A percentile compares a stretch with the other conserved stretches of the same genome.
Evolutionary conservation across 1,284 basidiomycete species (phyloP).

Genomic region (Schizophyllum amplum): DNA sequence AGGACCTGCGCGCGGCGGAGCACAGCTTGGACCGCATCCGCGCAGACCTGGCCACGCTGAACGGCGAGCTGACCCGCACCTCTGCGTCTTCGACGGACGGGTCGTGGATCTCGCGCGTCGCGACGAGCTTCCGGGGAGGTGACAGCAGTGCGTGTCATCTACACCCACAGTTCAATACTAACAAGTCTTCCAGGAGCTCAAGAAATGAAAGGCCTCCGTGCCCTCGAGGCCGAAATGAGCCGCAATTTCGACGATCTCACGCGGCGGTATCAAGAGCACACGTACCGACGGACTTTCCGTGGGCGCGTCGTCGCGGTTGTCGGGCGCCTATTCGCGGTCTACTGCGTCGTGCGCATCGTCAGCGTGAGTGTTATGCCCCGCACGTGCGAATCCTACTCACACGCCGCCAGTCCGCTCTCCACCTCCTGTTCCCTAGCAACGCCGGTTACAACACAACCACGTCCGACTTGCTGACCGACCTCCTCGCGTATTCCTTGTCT

Average conservation of each 20-base stretch:
- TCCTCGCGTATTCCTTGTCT: slow-evolving; percentile 31
- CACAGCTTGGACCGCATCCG: slow-evolving; percentile 44
- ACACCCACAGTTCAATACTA: slow-evolving; percentile 2
- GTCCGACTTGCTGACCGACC: slow-evolving; percentile 53
- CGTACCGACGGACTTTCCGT: slow-evolving; percentile 45
- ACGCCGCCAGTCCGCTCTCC: slow-evolving; percentile 42
- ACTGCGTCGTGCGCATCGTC: slow-evolving; percentile 58
- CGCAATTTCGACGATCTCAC: slow-evolving; percentile 45
- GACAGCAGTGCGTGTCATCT: slow-evolving; percentile 30
- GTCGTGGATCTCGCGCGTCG: slow-evolving; percentile 41
- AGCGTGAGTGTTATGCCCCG: slow-evolving; percentile 40
- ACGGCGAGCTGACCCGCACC: not conserved
- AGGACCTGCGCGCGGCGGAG: slow-evolving; percentile 40
- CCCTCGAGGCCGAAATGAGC: slow-evolving; percentile 63
- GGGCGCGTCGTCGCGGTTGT: slow-evolving; percentile 42
- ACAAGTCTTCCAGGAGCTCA: slow-evolving; percentile 25
- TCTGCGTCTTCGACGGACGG: slow-evolving; percentile 13
- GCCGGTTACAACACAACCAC: slow-evolving; percentile 24
- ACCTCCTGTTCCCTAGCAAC: slow-evolving; percentile 34
- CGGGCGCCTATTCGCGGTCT: slow-evolving; percentile 52
- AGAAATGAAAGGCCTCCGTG: slow-evolving; percentile 57
- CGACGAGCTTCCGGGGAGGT: slow-evolving; percentile 40
- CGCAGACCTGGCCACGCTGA: slow-evolving; percentile 31
- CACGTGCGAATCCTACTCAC: slow-evolving; percentile 2
- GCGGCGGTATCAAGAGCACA: slow-evolving; percentile 36